These are phyloP conservation scores for Cyberlindnera maritima DNA, from an alignment of 805 yeast species.

Conservation along the genomic window DNA sequence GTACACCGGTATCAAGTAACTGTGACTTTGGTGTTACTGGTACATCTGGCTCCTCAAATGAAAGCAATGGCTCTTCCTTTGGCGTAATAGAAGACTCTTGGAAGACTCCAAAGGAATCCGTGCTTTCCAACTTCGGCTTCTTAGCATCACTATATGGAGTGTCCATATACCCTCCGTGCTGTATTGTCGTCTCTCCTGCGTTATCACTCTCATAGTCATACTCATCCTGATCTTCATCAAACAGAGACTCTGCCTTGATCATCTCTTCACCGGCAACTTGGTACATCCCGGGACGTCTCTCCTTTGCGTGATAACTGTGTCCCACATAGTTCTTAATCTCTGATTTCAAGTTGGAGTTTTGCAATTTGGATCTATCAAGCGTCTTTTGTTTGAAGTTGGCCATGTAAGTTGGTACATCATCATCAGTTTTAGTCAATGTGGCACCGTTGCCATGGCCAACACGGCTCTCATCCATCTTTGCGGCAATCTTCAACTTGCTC, in stretches of 20 bases:
- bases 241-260: neutral
- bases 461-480: slow-evolving; percentile 8
- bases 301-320: slow-evolving; percentile 9
- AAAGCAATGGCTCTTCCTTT: neutral
- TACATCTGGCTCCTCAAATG: slow-evolving; percentile 15
- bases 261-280: neutral
- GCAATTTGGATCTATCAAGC: slow-evolving; percentile 15
- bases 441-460: slow-evolving; percentile 7
- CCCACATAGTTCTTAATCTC: slow-evolving; percentile 13
- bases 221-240: slow-evolving; percentile 2
- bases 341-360: slow-evolving; percentile 18
- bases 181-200: slow-evolving; percentile 31
- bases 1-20: too few species aligned
- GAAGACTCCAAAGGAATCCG: slow-evolving; percentile 33
- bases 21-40: neutral
- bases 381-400: slow-evolving; percentile 11
- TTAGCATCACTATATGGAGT: neutral
- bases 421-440: neutral
- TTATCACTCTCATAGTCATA: slow-evolving; percentile 13
- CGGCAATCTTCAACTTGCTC: slow-evolving; percentile 4
- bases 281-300: slow-evolving; percentile 11
- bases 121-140: neutral
- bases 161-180: neutral
- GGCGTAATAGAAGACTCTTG: slow-evolving; percentile 17
- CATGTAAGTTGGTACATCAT: slow-evolving; percentile 12